Evolutionary conservation across 129 eudicot species (phyloP).

Genomic region (Pittosporum tobira): DNA sequence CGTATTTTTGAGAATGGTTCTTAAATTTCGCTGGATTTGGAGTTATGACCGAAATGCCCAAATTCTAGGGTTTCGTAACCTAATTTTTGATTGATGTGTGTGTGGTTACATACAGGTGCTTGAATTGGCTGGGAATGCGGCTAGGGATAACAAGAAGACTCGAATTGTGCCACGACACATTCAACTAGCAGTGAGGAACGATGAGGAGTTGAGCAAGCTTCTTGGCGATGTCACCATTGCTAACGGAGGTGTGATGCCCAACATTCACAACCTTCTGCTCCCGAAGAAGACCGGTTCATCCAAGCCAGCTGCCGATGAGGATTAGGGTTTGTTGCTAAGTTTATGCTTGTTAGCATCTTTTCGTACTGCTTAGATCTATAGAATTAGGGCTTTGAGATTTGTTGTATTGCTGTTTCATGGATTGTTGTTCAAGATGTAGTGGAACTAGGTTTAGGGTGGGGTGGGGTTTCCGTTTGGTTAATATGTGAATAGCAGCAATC

Average conservation of each 20-base stretch:
- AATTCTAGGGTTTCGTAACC: not conserved
- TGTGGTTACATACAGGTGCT: not conserved
- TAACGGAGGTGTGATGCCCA: not conserved
- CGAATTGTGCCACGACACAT: slow-evolving; percentile 9
- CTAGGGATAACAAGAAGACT: slow-evolving; percentile 6
- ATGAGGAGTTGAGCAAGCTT: slow-evolving; percentile 2
- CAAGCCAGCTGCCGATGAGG: not conserved
- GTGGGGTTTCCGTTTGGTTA: not conserved
- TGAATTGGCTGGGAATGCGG: slow-evolving; percentile 9
- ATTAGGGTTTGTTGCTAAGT: not conserved
- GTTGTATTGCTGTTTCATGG: not conserved
- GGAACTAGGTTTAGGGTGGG: not conserved
- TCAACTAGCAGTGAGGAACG: slow-evolving; percentile 8
- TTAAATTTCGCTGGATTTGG: too few relatives aligned
- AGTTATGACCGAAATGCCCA: not conserved
- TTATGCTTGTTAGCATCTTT: too few relatives aligned
- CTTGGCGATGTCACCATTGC: slow-evolving; percentile 12
- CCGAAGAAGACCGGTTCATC: slow-evolving; percentile 4
- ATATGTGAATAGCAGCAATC: not conserved
- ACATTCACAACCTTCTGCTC: slow-evolving; percentile 7
- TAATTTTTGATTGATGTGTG: not conserved
- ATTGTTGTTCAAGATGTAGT: not conserved
- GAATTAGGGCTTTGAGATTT: not conserved
- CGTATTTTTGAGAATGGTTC: too few relatives aligned
- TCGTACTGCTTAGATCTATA: not conserved